Evolutionary conservation across 352 stramenopile genomes (phyloP).

Genomic region (Phytophthora megakarya): DNA sequence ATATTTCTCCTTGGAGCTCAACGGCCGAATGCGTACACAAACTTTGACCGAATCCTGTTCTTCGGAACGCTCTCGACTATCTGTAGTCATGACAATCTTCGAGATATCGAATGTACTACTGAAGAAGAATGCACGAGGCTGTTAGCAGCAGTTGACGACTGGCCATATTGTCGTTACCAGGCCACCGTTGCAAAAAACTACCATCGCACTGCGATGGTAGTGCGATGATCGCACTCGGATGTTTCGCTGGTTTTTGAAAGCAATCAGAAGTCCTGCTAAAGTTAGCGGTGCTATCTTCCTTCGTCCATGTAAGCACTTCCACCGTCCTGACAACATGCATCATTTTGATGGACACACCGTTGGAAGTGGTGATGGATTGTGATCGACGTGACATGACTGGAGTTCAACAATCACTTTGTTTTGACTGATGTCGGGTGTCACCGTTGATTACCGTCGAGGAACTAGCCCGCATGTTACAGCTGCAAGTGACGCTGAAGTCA

Average conservation of each 20-base stretch:
- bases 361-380: conserved; percentile 20
- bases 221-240: too few relatives aligned
- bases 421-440: conserved; percentile 2
- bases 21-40: conserved; percentile 73
- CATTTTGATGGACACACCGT: not conserved
- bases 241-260: conserved; percentile 13
- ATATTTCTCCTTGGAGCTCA: conserved; percentile 65
- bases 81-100: conserved; percentile 23
- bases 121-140: conserved; percentile 10
- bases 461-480: conserved; percentile 11
- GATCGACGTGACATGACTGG: conserved; percentile 20
- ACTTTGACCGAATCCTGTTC: conserved; percentile 73
- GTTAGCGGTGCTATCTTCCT: conserved; percentile 17
- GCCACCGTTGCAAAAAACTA: conserved; percentile 16
- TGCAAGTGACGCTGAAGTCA: conserved; percentile 1
- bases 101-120: conserved; percentile 5
- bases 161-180: conserved; percentile 35
- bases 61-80: conserved; percentile 34
- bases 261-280: conserved; percentile 13
- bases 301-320: too few relatives aligned
- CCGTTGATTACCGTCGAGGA: conserved; percentile 3
- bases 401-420: not conserved
- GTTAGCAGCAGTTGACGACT: conserved; percentile 20
- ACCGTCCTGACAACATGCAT: too few relatives aligned
- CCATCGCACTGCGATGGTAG: too few relatives aligned